Conservation (phyloP, 129 eudicot genomes). For the Daucus carota region DNA sequence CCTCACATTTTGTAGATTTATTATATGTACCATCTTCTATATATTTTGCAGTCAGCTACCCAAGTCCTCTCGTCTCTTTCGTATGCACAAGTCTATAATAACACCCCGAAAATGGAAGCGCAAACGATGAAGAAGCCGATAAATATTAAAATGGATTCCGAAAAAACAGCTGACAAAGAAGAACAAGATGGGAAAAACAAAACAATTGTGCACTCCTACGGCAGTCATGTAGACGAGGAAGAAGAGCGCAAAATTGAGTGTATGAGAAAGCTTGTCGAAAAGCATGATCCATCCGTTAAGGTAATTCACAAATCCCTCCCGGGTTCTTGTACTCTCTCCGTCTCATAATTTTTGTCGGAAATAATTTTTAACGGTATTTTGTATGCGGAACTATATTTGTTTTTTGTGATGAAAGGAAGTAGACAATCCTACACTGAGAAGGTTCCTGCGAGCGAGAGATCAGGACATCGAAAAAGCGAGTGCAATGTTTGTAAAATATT, state of each 20-base stretch:
- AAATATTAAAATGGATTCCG: background rate
- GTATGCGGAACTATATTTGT: background rate
- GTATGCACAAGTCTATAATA: too few relatives aligned
- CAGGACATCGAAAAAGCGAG: conserved; percentile 58
- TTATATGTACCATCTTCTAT: background rate
- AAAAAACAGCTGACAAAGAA: background rate
- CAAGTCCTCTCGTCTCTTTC: too few relatives aligned
- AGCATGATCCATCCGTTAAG: background rate
- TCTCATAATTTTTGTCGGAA: background rate
- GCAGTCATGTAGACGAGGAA: background rate
- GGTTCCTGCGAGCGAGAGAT: conserved; percentile 85
- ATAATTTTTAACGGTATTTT: background rate
- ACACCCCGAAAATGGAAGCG: background rate
- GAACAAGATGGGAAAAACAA: background rate
- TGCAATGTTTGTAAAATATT: conserved; percentile 52
- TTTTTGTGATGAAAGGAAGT: conserved; percentile 36
- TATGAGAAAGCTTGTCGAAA: background rate
- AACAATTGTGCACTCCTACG: background rate
- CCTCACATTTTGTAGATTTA: too few relatives aligned
- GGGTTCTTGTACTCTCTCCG: background rate
- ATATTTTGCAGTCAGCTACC: background rate
- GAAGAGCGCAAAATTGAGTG: background rate
- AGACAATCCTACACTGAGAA: conserved; percentile 54
- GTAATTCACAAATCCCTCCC: background rate
- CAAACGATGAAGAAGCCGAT: background rate